phyloP scores from a whole-genome alignment of 371 early-diverging fungal species.

The Scutellospora calospora region DNA sequence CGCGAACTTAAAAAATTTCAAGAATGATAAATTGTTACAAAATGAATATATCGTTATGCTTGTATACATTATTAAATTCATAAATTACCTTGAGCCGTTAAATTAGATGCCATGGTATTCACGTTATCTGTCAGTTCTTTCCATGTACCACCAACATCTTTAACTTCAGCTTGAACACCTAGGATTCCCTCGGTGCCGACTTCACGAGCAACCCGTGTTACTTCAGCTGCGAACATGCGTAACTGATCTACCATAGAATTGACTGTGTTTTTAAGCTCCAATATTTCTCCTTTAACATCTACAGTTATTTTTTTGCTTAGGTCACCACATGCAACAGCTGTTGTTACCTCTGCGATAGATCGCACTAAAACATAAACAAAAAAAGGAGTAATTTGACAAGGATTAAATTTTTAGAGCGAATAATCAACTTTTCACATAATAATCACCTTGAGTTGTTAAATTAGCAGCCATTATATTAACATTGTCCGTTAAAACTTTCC shows the following conservation, averaged over 20 bases:
- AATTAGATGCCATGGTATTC: constrained; percentile 63
- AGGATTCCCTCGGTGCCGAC: constrained; percentile 61
- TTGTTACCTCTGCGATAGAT: constrained; percentile 68
- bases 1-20: constrained; percentile 51
- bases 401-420: no score
- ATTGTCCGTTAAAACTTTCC: constrained; percentile 66
- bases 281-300: constrained; percentile 60
- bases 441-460: constrained; percentile 61
- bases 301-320: constrained; percentile 64
- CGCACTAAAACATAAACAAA: constrained; percentile 14
- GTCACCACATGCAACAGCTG: constrained; percentile 67
- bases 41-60: no score
- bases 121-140: constrained; percentile 66
- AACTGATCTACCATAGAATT: constrained; percentile 73
- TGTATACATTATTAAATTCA: background rate
- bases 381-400: no score
- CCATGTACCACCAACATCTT: constrained; percentile 62
- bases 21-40: background rate
- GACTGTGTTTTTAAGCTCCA: constrained; percentile 61
- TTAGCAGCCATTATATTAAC: constrained; percentile 74
- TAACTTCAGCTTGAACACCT: constrained; percentile 61
- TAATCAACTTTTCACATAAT: no score
- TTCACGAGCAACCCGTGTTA: constrained; percentile 58
- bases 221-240: constrained; percentile 58
- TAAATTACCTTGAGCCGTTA: constrained; percentile 58